phyloP scores from a whole-genome alignment of 495 filamentous ascomycete species.

The Rhizodiscina lignyota region DNA sequence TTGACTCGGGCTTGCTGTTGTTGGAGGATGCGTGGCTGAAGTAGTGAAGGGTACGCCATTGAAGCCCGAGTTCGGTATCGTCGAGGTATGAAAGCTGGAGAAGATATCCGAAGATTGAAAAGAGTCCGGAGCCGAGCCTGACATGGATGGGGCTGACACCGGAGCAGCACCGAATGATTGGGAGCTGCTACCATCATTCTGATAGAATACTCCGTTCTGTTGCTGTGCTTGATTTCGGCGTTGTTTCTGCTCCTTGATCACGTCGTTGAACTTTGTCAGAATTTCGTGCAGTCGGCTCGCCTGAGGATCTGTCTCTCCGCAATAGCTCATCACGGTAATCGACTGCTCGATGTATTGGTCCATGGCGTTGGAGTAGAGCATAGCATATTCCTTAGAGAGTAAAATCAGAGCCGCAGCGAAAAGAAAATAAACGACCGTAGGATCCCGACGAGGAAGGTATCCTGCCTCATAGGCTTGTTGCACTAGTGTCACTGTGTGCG shows the following conservation, averaged over 20 bases:
- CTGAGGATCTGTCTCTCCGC: slow-evolving; percentile 45
- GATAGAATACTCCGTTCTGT: too few species aligned
- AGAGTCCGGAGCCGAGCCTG: too few species aligned
- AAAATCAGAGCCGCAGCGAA: slow-evolving; percentile 56
- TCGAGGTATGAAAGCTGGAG: too few species aligned
- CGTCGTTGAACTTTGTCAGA: slow-evolving; percentile 40
- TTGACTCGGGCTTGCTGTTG: background rate
- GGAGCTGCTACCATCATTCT: too few species aligned
- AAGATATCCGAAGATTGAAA: too few species aligned
- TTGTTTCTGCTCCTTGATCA: slow-evolving; percentile 30
- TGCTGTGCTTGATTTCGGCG: too few species aligned
- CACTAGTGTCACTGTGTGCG: slow-evolving; percentile 46
- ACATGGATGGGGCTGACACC: too few species aligned
- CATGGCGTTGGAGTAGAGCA: slow-evolving; percentile 36
- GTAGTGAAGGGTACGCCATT: background rate
- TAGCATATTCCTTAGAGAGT: slow-evolving; percentile 52
- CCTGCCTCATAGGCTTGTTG: slow-evolving; percentile 37
- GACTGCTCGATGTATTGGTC: slow-evolving; percentile 39
- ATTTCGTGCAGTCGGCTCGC: slow-evolving; percentile 48
- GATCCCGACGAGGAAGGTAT: slow-evolving; percentile 50
- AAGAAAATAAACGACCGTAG: slow-evolving; percentile 56
- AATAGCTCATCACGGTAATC: slow-evolving; percentile 42
- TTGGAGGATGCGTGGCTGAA: background rate
- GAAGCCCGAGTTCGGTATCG: background rate
- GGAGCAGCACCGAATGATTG: too few species aligned